Conservation (phyloP, 2,329 filamentous ascomycete genomes). For the Teratosphaeria viscida region DNA sequence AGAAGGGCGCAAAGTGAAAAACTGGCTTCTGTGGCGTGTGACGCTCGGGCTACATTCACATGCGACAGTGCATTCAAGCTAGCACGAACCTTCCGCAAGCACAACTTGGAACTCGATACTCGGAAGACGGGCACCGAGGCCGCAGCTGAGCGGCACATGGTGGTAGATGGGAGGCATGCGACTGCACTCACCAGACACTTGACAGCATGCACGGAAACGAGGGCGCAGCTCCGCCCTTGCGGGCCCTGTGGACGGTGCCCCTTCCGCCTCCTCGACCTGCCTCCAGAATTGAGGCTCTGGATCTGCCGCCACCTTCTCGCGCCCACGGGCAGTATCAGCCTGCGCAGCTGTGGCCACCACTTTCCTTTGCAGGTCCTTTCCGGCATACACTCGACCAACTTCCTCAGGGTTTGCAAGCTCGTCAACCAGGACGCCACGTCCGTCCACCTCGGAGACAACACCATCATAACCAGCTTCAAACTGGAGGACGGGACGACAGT, state of each 20-base stretch:
- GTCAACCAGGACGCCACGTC: neutral
- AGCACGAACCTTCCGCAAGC: neutral
- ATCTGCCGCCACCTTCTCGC: neutral
- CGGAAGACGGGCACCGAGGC: neutral
- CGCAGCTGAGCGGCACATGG: neutral
- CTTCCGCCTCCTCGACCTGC: conserved; percentile 1
- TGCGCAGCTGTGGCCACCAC: neutral
- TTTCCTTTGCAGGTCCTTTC: neutral
- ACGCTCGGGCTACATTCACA: neutral
- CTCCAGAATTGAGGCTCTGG: neutral
- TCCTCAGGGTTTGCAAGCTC: neutral
- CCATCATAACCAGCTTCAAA: neutral
- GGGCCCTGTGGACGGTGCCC: neutral
- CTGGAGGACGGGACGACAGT: neutral
- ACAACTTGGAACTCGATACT: neutral
- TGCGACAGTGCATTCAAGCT: neutral
- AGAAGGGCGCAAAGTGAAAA: neutral
- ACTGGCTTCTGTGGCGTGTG: neutral
- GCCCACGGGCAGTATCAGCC: neutral
- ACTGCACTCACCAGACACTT: neutral
- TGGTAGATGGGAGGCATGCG: neutral
- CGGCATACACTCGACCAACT: neutral
- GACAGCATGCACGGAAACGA: neutral
- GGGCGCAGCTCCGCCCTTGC: neutral
- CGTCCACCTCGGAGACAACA: neutral